Evolutionary conservation across 1,139 yeast genomes (phyloP), one percentile per base, ranked within the genome.

Genomic region (Candida labiduridarum): DNA sequence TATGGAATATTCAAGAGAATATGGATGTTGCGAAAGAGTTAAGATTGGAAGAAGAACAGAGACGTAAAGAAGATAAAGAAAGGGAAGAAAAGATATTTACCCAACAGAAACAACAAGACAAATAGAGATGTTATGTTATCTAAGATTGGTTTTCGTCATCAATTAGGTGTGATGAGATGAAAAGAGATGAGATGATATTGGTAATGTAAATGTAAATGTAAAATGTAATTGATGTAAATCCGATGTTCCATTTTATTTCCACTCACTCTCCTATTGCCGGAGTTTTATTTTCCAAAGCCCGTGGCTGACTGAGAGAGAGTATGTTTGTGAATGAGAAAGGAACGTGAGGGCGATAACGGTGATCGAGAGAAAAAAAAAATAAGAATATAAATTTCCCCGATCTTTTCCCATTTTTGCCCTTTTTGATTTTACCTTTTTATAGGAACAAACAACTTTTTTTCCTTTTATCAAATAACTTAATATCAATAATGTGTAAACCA

Each of bases 1-100:
- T 94, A 63, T 94, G 99, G 99, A 80, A 85, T 59, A 89, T 96
- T 46, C 99, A 94, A 71, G 99, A 94, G 65, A 80, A 85, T 59
- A 73, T 88, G 55, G 86, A 85, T 46, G 57, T 83, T 45, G 82
- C 76, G 45, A 43, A 51, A 44, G 63, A 61, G 45, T 56, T 63
- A 35, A 57, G 64, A 38, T 57, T 57, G 40, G 54, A 54, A 41
- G 65, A 62, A 36, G 57, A 54, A 44, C 66, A 63, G 42, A 49
- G 55, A 38, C 50, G 49, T 34, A 54, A 49, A 29, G 47, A 48
- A 40, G 54, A 57, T 43, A 49, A 48, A 25, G 57, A 54, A 31
- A 36, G 43, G 38, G 56, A 54, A 44, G 43, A 51, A 27, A 34
- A 51, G 30, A 25, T 49, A 18, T 46, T 48, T 44, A 42, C 50